Conservation (phyloP, 2,329 filamentous ascomycete species). For the Ilyonectria mors-panacis region DNA sequence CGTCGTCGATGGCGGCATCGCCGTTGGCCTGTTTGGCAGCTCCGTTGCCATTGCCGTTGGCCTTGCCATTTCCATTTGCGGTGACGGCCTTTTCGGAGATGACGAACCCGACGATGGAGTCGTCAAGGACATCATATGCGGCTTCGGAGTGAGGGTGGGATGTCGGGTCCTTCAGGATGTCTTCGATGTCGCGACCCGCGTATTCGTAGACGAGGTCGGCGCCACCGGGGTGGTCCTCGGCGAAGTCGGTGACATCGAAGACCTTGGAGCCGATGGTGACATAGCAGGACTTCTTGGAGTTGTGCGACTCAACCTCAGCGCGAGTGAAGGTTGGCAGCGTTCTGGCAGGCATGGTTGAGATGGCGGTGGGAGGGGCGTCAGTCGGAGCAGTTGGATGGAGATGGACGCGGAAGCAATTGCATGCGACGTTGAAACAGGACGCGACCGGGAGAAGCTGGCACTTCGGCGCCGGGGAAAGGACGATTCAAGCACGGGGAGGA, state of each 20-base stretch:
- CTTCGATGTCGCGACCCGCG: constrained; percentile 86
- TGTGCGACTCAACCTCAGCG: constrained; percentile 86
- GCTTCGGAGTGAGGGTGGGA: constrained; percentile 92
- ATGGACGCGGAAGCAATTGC: constrained; percentile 27
- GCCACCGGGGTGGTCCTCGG: constrained; percentile 92
- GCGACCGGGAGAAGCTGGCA: constrained; percentile 28
- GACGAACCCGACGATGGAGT: constrained; percentile 87
- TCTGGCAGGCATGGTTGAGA: constrained; percentile 77
- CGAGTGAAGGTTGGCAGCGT: constrained; percentile 87
- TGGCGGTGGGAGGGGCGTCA: constrained; percentile 28
- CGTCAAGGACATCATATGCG: constrained; percentile 96
- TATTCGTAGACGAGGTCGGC: constrained; percentile 90
- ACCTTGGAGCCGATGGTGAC: constrained; percentile 92
- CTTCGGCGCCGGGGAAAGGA: constrained; percentile 12
- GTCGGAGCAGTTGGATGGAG: constrained; percentile 28
- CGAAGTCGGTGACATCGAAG: constrained; percentile 94
- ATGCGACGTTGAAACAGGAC: constrained; percentile 21
- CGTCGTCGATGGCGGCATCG: constrained; percentile 45
- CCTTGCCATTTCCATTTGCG: constrained; percentile 50
- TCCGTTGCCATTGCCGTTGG: constrained; percentile 51
- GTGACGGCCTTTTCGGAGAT: constrained; percentile 69
- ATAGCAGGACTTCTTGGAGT: constrained; percentile 87
- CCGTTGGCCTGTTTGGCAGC: constrained; percentile 49
- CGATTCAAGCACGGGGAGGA: constrained; percentile 11
- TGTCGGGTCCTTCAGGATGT: constrained; percentile 84